Percentiles rank a stretch among this genome's conserved stretches.
Conservation (phyloP, 148 eudicot species). For the Rheum nobile region DNA sequence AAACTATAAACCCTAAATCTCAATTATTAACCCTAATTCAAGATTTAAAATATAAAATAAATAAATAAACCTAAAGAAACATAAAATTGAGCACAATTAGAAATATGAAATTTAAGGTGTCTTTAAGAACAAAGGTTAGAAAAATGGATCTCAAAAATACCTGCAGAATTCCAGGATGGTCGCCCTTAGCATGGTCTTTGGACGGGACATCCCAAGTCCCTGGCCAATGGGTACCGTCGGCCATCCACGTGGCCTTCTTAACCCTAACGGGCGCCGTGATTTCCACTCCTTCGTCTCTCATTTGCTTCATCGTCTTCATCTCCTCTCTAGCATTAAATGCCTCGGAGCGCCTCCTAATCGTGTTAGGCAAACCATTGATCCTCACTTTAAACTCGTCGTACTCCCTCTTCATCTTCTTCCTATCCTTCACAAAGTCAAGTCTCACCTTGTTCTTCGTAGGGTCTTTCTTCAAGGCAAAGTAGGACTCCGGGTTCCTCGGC, state of each 20-base stretch:
- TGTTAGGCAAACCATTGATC: constrained; percentile 73
- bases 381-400: constrained; percentile 89
- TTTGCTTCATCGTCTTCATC: constrained; percentile 69
- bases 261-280: constrained; percentile 44
- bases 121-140: too few relatives aligned
- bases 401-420: constrained; percentile 72
- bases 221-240: constrained; percentile 93
- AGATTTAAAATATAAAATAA: too few relatives aligned
- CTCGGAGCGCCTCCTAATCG: constrained; percentile 77
- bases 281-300: constrained; percentile 59
- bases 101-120: too few relatives aligned
- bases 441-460: constrained; percentile 72
- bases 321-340: constrained; percentile 95
- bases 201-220: constrained; percentile 51
- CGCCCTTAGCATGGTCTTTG: constrained; percentile 67
- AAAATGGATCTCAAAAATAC: too few relatives aligned
- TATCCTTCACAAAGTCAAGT: constrained; percentile 72
- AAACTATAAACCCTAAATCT: too few relatives aligned
- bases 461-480: constrained; percentile 62
- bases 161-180: constrained; percentile 85
- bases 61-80: too few relatives aligned
- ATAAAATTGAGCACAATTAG: too few relatives aligned
- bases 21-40: too few relatives aligned
- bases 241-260: constrained; percentile 88
- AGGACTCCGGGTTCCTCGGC: constrained; percentile 76